phyloP scores from a whole-genome alignment of 345 rosid species.

The Erysimum cheiranthoides region DNA sequence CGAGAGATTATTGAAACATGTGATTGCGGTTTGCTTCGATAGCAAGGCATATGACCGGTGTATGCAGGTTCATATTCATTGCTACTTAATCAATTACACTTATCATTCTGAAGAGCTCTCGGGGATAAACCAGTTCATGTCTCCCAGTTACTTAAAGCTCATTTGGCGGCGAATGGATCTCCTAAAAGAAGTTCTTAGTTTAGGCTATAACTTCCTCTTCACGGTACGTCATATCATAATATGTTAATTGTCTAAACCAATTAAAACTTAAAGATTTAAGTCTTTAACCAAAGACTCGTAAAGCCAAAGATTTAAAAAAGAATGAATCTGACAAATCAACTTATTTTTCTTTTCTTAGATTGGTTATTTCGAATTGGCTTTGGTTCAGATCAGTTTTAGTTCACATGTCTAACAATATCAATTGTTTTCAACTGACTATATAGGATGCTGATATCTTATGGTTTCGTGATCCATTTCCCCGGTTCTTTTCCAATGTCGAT shows the following conservation, averaged over 20 bases:
- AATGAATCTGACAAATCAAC: background rate
- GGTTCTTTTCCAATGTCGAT: constrained; percentile 53
- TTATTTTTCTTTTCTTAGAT: too few species aligned
- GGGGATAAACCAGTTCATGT: constrained; percentile 47
- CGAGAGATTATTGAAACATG: constrained; percentile 47
- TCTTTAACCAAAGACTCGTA: too few species aligned
- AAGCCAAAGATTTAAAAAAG: background rate
- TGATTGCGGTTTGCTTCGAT: constrained; percentile 58
- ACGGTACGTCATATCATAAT: constrained; percentile 50
- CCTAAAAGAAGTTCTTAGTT: constrained; percentile 38
- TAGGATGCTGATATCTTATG: constrained; percentile 80
- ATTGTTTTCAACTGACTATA: background rate
- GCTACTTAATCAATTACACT: constrained; percentile 46
- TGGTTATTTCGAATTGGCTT: too few species aligned
- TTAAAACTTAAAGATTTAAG: too few species aligned
- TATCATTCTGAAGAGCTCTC: constrained; percentile 44
- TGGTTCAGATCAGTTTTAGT: too few species aligned
- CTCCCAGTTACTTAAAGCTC: constrained; percentile 56
- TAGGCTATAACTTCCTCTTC: constrained; percentile 69
- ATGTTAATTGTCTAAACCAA: background rate
- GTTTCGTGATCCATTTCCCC: constrained; percentile 69
- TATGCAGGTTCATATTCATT: constrained; percentile 49
- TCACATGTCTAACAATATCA: background rate
- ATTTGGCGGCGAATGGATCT: constrained; percentile 69
- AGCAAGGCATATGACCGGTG: constrained; percentile 57